Evolutionary conservation across 1,139 yeast genomes (phyloP), one percentile per base, ranked within the genome.

Genomic region (Yamadazyma sp.): DNA sequence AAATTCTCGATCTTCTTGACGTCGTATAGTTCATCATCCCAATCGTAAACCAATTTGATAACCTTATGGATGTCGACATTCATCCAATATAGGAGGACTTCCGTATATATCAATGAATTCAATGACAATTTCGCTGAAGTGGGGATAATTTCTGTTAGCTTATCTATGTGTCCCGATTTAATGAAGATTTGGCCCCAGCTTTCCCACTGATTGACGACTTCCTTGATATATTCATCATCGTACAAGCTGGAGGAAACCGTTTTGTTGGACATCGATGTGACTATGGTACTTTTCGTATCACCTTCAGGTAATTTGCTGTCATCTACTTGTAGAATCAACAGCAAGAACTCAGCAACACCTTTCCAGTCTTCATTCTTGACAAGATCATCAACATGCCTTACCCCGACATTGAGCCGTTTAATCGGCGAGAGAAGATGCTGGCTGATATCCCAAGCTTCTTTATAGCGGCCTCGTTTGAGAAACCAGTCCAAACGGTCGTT

Each of bases 371-470:
- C 72, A 1, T 60, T 55, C 12, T 71, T 64, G 1, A 84, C 56
- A 33, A 82, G 70, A n/a, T 61, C 53, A 36, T 83, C 80, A 11
- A 85, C 76, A 59, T 87, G 81, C 37, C 70, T 69, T 3, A 80
- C 56, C 1, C 96, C 98, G 37, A 79, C 69, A 27, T 72, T 66
- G 23, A 84, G 60, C 36, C 92, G 62, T 43, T 78, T 77, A 2
- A 59, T 51, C 4, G 75, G 70, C 11, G 69, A 59, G 1, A 83
- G 63, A 42, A 87, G 64, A 50, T 73, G 77, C 34, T 71, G 76
- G 42, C 94, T 76, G 48, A 87, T 79, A 34, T 73, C 75, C 95
- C 96, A 89, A 0, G 96, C 96, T 34, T 81, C 81, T 20, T 69
- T 64, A 49, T 63, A 86, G 41, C 67, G 59, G 3, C 73, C 73